These are phyloP conservation scores for Auricularia sp. DNA, from an alignment of 768 basidiomycete genomes.

Conservation along the genomic window DNA sequence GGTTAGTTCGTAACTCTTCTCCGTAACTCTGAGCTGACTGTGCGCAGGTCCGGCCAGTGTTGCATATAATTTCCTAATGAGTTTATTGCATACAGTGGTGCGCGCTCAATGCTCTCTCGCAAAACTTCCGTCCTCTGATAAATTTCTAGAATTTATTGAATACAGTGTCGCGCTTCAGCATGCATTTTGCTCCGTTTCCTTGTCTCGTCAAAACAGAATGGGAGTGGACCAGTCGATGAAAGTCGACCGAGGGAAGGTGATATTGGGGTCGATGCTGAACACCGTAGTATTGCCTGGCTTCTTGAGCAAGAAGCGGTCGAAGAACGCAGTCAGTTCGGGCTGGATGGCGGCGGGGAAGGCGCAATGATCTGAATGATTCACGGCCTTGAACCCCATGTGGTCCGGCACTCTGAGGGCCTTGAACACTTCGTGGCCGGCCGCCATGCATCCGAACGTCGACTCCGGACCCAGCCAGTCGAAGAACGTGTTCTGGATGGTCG, in stretches of 20 bases:
- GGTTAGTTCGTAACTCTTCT: not conserved
- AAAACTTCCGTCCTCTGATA: too few relatives aligned
- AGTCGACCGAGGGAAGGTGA: constrained; percentile 5
- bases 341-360: constrained; percentile 8
- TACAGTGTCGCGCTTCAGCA: too few relatives aligned
- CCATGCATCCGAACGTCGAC: constrained; percentile 11
- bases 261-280: constrained; percentile 9
- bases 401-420: constrained; percentile 8
- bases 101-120: too few relatives aligned
- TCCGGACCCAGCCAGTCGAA: constrained; percentile 10
- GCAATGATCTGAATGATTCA: constrained; percentile 12
- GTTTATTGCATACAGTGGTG: too few relatives aligned
- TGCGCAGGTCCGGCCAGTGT: too few relatives aligned
- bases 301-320: constrained; percentile 11
- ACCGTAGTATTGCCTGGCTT: constrained; percentile 7
- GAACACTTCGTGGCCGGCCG: constrained; percentile 9
- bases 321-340: constrained; percentile 10
- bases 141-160: too few relatives aligned
- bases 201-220: not conserved
- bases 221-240: constrained; percentile 11
- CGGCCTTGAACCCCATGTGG: constrained; percentile 10
- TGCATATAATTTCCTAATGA: too few relatives aligned
- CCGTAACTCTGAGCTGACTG: too few relatives aligned
- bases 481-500: constrained; percentile 7
- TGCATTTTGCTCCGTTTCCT: too few relatives aligned